phyloP scores from a whole-genome alignment of 2,329 filamentous ascomycete genomes.

The Coniochaeta sp. region DNA sequence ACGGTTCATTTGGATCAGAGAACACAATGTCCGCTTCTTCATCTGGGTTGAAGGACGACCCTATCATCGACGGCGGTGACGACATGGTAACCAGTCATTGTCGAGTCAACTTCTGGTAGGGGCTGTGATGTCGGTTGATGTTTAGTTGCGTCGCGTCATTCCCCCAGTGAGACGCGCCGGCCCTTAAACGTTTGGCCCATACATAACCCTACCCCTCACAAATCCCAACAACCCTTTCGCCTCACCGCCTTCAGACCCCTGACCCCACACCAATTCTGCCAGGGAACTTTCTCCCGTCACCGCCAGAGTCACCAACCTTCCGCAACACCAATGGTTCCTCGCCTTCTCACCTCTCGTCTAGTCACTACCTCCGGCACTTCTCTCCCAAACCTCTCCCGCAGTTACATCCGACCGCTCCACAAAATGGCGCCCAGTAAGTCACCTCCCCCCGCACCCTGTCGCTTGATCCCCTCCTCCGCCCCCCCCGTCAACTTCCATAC shows the following conservation, averaged over 20 bases:
- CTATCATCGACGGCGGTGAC: too few relatives aligned
- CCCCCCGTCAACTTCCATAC: too few relatives aligned
- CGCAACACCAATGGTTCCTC: background rate
- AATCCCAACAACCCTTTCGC: background rate
- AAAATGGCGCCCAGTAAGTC: conserved; percentile 2
- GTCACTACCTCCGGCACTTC: too few relatives aligned
- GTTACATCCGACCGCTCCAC: background rate
- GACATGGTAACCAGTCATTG: conserved; percentile 1
- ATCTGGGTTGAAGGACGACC: too few relatives aligned
- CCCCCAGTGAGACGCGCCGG: too few relatives aligned
- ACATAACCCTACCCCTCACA: background rate
- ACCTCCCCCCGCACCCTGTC: too few relatives aligned
- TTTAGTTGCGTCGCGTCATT: too few relatives aligned
- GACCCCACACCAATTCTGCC: background rate
- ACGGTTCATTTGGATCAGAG: conserved; percentile 14
- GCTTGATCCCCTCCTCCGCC: too few relatives aligned
- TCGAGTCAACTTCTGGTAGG: too few relatives aligned
- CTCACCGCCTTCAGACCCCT: background rate
- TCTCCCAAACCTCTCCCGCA: background rate
- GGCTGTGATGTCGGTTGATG: too few relatives aligned
- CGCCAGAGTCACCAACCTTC: background rate
- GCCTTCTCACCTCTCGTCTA: background rate
- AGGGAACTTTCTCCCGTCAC: background rate
- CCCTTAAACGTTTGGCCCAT: too few relatives aligned
- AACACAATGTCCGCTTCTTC: conserved; percentile 14